Base-by-base conservation (phyloP, 2,329 filamentous ascomycete genomes). In the Taxawa tesnikishii region DNA sequence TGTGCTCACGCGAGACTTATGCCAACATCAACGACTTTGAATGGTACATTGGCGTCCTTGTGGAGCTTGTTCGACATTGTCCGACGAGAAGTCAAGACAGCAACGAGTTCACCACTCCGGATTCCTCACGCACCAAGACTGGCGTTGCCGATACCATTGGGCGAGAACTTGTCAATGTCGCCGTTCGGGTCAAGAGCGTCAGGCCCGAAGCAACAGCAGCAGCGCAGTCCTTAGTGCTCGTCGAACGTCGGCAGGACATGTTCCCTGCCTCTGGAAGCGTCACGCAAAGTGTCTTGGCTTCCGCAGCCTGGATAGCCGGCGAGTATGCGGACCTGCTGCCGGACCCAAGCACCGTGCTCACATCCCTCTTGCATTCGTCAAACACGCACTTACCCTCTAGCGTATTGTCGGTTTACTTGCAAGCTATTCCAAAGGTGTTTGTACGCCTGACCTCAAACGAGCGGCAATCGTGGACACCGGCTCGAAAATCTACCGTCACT, bases 1-100 rank as follows among this genome's bases (percentile, higher is more conserved):
- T 98, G 75, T 96, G 88, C 54, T 83, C 84, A 6, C 75, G 77
- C 42, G 80, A 87, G 42, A 94, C 85, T 39, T 98, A 96, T 53
- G 70, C 72, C 24, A 83, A 85, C 48, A 67, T 98, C 29, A 63
- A 70, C 32, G 88, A 98, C 51, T 98, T 98, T 53, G 88, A 94
- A 44, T 98, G 90, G 90, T 96, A 96, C 54, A 80, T 96, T 43
- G 83, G 90, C 43, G 74, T 94, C 16, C 62, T 98, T 17, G 79
- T 83, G 4, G 84, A 94, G 50, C 69, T 98, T 10, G 75, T 94
- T 25, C 75, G 79, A 27, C 60, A 50, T 68, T 83, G 58, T 65
- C 78, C 63, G 6, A 13, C 80, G 63, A 30, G 36, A 13, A 25
- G 40, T 2, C 23, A 33, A 15, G 33, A 39, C 13, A 36, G 24